Percentiles rank a stretch among this genome's conserved stretches.
These are phyloP conservation scores for Lojkania enalia DNA, from an alignment of 2,329 filamentous ascomycete genomes.

Conservation along the genomic window DNA sequence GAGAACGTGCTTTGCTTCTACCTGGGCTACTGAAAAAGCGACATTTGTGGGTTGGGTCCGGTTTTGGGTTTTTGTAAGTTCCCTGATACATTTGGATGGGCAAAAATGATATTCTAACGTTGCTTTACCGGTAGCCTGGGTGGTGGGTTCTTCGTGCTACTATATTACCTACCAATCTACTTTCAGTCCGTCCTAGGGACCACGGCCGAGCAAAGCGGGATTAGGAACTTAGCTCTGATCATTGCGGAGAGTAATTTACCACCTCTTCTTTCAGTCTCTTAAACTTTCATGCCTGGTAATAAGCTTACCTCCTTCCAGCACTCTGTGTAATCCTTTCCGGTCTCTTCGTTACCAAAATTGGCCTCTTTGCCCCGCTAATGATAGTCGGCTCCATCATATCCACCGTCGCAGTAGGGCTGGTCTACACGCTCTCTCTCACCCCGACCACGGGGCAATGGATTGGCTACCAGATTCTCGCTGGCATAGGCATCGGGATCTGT, in stretches of 20 bases:
- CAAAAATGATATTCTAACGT: not conserved
- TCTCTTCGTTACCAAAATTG: constrained; percentile 2
- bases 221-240: constrained; percentile 7
- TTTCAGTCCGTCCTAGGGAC: constrained; percentile 45
- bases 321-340: constrained; percentile 1
- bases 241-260: constrained; percentile 3
- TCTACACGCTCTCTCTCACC: constrained; percentile 44
- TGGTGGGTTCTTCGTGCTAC: constrained; percentile 10
- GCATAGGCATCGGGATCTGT: constrained; percentile 40
- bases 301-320: not conserved
- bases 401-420: constrained; percentile 46
- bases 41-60: constrained; percentile 39
- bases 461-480: constrained; percentile 51
- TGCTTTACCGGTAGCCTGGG: not conserved
- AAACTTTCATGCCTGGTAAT: not conserved
- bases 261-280: too few species aligned
- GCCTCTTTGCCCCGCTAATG: constrained; percentile 2
- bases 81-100: not conserved
- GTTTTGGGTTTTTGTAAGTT: constrained; percentile 13
- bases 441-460: constrained; percentile 46
- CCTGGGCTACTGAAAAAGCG: constrained; percentile 28
- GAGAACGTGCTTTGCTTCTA: constrained; percentile 13
- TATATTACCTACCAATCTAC: constrained; percentile 30
- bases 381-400: constrained; percentile 30
- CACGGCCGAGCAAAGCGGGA: constrained; percentile 4